Evolutionary conservation across 2,329 filamentous ascomycete species (phyloP), one percentile per base, ranked within the genome.

Genomic region (Arachnopeziza araneosa): DNA sequence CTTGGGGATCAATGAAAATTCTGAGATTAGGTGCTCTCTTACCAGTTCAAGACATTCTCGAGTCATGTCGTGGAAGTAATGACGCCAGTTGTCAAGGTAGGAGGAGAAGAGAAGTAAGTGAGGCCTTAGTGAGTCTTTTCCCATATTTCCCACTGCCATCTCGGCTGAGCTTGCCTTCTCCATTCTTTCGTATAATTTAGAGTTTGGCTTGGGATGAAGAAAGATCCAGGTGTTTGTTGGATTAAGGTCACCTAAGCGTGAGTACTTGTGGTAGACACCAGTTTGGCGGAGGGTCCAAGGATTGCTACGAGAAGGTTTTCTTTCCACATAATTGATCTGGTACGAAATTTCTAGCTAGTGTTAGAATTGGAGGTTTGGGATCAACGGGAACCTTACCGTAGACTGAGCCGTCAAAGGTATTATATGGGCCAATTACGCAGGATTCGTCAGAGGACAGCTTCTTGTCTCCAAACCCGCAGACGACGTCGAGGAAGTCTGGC

Each of bases 81-180:
- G 64, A 48, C 72, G 66, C 71, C 72, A 74, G 23, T 66, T 65
- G 14, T 66, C 64, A 14, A 71, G 62, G 52, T 70, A 73, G 0
- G 67, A 68, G 1, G 70, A 66, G 12, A 73, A 68, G 0, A 72
- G 51, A 1, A 71, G 59, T 23, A 64, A 64, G 50, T 73, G 71
- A 9, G 9, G 26, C 26, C 26, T 30, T 30, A 30, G 9, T 30
- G 26, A 30, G 9, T 30, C 26, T 30, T 30, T 4, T 30, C 26
- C 26, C 26, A 30, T 30, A 30, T 9, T 5, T 30, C 26, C 26
- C 26, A 9, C 9, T 30, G 5, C 26, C 9, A 30, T 30, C 9
- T 30, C 26, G 26, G 26, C 26, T 30, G 26, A 30, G 9, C 5
- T 30, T 30, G 9, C 26, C 9, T 30, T 30, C 9, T 30, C 26